Base-by-base conservation (phyloP, 108 stramenopile genomes). In the Nannochloropsis salina region DNA sequence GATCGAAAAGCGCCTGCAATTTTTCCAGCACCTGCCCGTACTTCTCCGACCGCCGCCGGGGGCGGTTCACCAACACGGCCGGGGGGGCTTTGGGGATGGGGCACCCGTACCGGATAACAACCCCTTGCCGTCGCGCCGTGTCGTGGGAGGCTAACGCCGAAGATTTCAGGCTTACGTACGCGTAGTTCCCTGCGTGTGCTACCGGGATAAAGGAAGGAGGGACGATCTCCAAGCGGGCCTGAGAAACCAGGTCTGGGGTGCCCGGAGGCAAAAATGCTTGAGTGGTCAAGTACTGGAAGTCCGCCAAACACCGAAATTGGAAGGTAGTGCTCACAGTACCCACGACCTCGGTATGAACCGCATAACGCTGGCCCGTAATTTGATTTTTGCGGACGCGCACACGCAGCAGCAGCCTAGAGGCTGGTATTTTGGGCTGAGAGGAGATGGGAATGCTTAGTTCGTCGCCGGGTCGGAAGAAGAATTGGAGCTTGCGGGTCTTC, bases 21-120 rank as follows among this genome's bases (percentile, higher is more conserved):
- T 74, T 74, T n/a, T 74, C 61, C 61, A 74, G n/a, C 61, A 74
- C 61, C 61, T 74, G 61, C 6, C 61, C 61, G n/a, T 74, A 74
- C 61, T 74, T 74, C 61, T 74, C 61, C 61, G n/a, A 74, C 61
- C 61, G 15, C 61, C 61, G 15, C 61, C 61, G 15, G 20, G 61
- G 61, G 1, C 61, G 61, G 6, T 74, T 74, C n/a, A 74, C 61
- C 61, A 74, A 74, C 61, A 74, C 0, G 15, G 61, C 61, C 61
- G 61, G 61, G 8, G 61, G 61, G 8, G 61, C 61, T n/a, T 74
- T 74, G n/a, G 61, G 61, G 61, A 74, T 74, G 3, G 61, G 61
- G n/a, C 61, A 74, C 61, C 61, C 61, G 61, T 6, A 74, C 61
- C 8, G 15, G n/a, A 74, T 74, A 6, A 74, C 61, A 74, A 74